Percentiles rank a stretch among this genome's conserved stretches.
These are phyloP conservation scores for Boletus edulis DNA, from an alignment of 768 basidiomycete genomes.

Conservation along the genomic window DNA sequence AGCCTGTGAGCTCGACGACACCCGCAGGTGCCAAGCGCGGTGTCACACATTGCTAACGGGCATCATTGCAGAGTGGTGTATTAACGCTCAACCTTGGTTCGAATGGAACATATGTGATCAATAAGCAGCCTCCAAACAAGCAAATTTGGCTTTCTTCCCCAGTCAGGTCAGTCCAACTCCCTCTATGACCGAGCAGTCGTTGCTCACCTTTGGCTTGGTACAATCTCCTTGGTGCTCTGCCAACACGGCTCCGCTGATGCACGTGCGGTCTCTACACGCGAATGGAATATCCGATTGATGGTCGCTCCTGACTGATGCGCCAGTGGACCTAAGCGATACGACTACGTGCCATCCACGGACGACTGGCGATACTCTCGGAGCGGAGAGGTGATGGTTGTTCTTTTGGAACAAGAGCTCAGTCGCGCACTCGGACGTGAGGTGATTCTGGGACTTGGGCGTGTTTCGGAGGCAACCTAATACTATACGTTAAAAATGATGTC, in stretches of 20 bases:
- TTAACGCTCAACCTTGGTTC: slow-evolving; percentile 75
- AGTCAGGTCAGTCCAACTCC: slow-evolving; percentile 52
- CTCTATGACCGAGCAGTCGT: neutral
- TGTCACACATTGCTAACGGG: slow-evolving; percentile 6
- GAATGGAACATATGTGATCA: slow-evolving; percentile 89
- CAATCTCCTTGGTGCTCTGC: neutral
- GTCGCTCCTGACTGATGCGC: neutral
- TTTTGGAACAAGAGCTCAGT: slow-evolving; percentile 72
- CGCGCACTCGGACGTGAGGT: slow-evolving; percentile 36
- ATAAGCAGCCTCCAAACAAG: slow-evolving; percentile 96
- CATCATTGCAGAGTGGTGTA: slow-evolving; percentile 72
- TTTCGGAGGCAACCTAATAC: slow-evolving; percentile 24
- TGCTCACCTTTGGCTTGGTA: slow-evolving; percentile 3
- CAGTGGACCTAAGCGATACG: slow-evolving; percentile 93
- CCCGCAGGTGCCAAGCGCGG: neutral
- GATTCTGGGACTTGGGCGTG: slow-evolving; percentile 27
- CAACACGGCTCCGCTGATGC: neutral
- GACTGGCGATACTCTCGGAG: slow-evolving; percentile 82
- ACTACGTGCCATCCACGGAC: slow-evolving; percentile 55
- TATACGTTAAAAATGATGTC: neutral
- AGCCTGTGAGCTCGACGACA: neutral
- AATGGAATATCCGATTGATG: neutral
- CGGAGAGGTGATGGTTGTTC: slow-evolving; percentile 50
- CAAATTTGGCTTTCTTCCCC: slow-evolving; percentile 97
- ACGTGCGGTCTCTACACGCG: neutral